phyloP scores from a whole-genome alignment of 257 asterid species.

The Nicotiana tabacum region DNA sequence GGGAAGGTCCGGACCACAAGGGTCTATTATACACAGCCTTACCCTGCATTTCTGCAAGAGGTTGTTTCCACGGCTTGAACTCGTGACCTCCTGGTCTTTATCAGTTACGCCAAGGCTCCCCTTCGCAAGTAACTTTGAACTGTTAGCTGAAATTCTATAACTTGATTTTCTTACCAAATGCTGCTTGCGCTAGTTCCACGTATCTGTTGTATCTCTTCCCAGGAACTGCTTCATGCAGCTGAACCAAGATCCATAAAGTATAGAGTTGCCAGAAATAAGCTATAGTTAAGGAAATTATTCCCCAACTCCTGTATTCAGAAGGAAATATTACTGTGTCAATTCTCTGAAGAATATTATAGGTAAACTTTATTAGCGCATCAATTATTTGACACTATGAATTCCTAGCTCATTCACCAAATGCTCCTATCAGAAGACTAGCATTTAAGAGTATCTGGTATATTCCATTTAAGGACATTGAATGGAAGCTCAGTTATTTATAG shows the following conservation, averaged over 20 bases:
- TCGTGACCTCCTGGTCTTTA: too few species aligned
- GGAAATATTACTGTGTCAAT: background rate
- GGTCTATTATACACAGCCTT: too few species aligned
- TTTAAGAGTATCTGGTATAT: background rate
- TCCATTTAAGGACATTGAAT: background rate
- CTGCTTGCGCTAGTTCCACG: conserved; percentile 97
- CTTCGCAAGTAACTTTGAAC: background rate
- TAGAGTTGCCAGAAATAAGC: conserved; percentile 95
- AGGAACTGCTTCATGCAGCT: conserved; percentile 97
- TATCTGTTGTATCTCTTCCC: conserved; percentile 97
- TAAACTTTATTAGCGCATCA: background rate
- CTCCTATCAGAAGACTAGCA: background rate
- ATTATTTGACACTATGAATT: background rate
- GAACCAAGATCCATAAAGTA: conserved; percentile 97
- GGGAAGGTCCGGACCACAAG: too few species aligned
- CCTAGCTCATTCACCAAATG: background rate
- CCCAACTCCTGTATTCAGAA: conserved; percentile 80
- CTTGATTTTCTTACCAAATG: conserved; percentile 61
- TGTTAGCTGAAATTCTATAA: background rate
- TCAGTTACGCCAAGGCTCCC: too few species aligned
- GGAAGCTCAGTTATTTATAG: background rate
- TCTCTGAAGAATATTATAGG: background rate
- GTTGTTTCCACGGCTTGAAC: too few species aligned
- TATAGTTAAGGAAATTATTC: conserved; percentile 69
- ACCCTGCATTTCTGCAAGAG: too few species aligned